Conservation (phyloP, 2,329 filamentous ascomycete species). For the Arthrobotrys pseudoclavata region DNA sequence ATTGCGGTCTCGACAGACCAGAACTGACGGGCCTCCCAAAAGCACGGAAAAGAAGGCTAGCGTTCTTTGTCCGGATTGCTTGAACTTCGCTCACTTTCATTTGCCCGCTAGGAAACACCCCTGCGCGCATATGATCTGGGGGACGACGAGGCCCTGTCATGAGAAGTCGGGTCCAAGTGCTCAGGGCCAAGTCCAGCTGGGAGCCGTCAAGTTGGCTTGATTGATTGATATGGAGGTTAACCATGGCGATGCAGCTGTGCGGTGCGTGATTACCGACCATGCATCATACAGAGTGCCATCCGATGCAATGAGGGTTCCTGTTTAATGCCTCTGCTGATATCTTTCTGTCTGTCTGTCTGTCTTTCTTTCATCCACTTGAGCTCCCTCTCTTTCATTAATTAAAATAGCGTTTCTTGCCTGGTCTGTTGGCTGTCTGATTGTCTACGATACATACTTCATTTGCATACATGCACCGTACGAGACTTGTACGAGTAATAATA, state of each 20-base stretch:
- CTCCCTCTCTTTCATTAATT: neutral
- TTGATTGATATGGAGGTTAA: neutral
- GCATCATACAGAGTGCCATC: too few species aligned
- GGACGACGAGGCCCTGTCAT: slow-evolving; percentile 13
- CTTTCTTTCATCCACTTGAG: neutral
- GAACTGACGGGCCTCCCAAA: slow-evolving; percentile 19
- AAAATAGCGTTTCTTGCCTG: neutral
- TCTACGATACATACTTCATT: neutral
- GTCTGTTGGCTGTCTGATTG: neutral
- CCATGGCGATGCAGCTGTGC: neutral
- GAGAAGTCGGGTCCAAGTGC: neutral
- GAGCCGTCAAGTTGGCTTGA: neutral
- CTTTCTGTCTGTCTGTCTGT: neutral
- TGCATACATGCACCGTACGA: neutral
- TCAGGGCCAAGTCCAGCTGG: neutral
- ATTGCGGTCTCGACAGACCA: slow-evolving; percentile 22
- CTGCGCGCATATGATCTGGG: slow-evolving; percentile 30
- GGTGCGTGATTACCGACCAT: too few species aligned
- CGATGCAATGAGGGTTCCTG: neutral
- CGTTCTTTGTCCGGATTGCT: slow-evolving; percentile 54
- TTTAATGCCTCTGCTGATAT: slow-evolving; percentile 18
- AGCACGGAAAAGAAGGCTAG: slow-evolving; percentile 47
- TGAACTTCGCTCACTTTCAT: slow-evolving; percentile 30
- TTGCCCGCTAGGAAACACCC: slow-evolving; percentile 16
- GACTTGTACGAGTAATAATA: neutral